These are phyloP conservation scores for Ceratocystis colombiana DNA, from an alignment of 2,329 filamentous ascomycete species.

Conservation along the genomic window DNA sequence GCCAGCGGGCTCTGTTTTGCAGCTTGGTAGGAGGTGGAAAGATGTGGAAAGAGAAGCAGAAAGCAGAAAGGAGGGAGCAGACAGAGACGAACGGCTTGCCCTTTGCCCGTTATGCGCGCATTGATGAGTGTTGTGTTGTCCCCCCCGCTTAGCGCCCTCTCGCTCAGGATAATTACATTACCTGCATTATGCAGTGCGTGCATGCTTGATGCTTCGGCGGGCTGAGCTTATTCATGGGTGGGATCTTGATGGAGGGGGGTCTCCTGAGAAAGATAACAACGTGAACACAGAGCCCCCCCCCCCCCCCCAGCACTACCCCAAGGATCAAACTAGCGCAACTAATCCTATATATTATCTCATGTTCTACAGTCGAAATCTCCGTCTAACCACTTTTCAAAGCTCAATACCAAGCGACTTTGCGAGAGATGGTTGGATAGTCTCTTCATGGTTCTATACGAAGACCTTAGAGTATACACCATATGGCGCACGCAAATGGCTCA, in stretches of 20 bases:
- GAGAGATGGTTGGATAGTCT: conserved; percentile 97
- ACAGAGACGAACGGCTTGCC: not conserved
- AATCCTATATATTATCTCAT: not conserved
- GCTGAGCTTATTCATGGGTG: conserved; percentile 2
- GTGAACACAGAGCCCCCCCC: too few relatives aligned
- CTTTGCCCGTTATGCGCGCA: not conserved
- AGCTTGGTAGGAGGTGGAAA: too few relatives aligned
- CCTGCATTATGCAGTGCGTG: not conserved
- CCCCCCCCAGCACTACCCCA: too few relatives aligned
- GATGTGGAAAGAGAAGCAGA: not conserved
- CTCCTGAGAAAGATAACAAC: not conserved
- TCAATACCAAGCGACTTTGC: conserved; percentile 94
- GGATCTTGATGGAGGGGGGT: too few relatives aligned
- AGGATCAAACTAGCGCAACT: too few relatives aligned
- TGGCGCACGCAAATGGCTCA: conserved; percentile 98
- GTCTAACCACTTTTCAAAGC: conserved; percentile 70
- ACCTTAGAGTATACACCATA: conserved; percentile 95
- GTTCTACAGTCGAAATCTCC: conserved; percentile 48
- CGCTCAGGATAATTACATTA: not conserved
- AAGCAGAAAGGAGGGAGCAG: not conserved
- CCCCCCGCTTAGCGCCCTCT: not conserved
- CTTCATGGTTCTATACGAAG: conserved; percentile 98
- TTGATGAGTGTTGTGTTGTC: not conserved
- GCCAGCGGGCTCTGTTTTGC: too few relatives aligned
- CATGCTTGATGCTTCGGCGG: not conserved